phyloP scores from a whole-genome alignment of 495 filamentous ascomycete species.

The Aspergillus steynii region DNA sequence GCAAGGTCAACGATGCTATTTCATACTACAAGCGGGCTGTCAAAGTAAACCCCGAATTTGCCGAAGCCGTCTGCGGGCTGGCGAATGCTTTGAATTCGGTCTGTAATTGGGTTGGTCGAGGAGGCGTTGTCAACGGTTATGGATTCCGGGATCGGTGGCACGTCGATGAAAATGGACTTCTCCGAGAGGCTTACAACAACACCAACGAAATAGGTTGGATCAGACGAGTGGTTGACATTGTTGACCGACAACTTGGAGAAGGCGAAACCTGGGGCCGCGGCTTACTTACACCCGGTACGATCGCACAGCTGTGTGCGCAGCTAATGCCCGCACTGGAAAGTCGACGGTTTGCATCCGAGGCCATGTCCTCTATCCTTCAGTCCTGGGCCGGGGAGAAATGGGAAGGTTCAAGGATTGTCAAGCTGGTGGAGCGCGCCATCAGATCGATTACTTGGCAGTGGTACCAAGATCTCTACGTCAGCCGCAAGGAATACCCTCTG shows the following conservation, averaged over 20 bases:
- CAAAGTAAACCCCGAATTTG: constrained; percentile 88
- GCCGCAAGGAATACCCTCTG: constrained; percentile 54
- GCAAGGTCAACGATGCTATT: constrained; percentile 89
- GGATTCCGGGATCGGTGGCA: constrained; percentile 91
- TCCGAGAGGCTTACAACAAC: constrained; percentile 68
- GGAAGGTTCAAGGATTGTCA: constrained; percentile 87
- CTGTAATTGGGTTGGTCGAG: constrained; percentile 90
- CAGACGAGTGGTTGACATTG: constrained; percentile 91
- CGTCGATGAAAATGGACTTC: constrained; percentile 82
- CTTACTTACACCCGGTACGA: constrained; percentile 56
- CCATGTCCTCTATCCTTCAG: constrained; percentile 50
- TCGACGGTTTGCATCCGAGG: constrained; percentile 30
- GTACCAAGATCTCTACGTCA: constrained; percentile 83
- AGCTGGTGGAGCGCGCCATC: constrained; percentile 81
- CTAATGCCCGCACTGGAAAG: constrained; percentile 35
- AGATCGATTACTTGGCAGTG: constrained; percentile 76
- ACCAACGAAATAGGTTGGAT: constrained; percentile 77
- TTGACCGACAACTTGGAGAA: constrained; percentile 85
- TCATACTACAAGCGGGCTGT: constrained; percentile 90
- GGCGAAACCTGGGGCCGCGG: constrained; percentile 87
- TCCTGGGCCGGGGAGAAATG: constrained; percentile 76
- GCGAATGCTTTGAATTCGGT: constrained; percentile 97
- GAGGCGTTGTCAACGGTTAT: constrained; percentile 71
- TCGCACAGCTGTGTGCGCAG: constrained; percentile 53
- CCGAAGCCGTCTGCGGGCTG: constrained; percentile 94